Conservation (phyloP, 176 grass and related monocot genomes). For the Metroxylon sagu region DNA sequence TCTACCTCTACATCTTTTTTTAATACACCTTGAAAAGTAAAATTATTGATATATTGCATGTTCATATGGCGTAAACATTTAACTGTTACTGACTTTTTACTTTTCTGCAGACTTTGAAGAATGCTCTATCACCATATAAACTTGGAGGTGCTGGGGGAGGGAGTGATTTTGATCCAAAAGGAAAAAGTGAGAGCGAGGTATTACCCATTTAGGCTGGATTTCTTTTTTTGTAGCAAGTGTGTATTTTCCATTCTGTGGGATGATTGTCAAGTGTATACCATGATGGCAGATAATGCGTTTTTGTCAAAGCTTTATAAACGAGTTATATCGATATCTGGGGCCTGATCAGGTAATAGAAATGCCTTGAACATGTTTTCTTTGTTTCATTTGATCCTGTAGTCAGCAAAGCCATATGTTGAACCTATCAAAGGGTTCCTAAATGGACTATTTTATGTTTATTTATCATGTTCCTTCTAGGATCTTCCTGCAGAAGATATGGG, state of each 20-base stretch:
- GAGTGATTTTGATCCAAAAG: conserved; percentile 99
- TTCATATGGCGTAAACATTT: not conserved
- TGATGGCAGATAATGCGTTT: conserved; percentile 90
- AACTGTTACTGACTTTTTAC: conserved; percentile 9
- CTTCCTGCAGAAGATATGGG: conserved; percentile 91
- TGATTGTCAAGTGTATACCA: conserved; percentile 23
- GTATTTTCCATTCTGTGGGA: not conserved
- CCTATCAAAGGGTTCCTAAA: conserved; percentile 1
- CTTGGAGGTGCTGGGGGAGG: conserved; percentile 94
- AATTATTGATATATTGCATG: conserved; percentile 5
- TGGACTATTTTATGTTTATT: conserved; percentile 2
- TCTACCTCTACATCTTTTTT: too few relatives aligned
- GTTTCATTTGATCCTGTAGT: conserved; percentile 1
- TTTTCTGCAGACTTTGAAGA: conserved; percentile 70
- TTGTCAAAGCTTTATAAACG: conserved; percentile 99
- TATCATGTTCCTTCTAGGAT: conserved; percentile 43
- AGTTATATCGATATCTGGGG: conserved; percentile 88
- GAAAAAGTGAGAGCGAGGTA: conserved; percentile 95
- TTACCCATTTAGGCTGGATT: conserved; percentile 1
- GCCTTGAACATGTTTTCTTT: not conserved
- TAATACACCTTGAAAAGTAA: too few relatives aligned
- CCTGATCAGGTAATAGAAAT: conserved; percentile 73
- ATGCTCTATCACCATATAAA: conserved; percentile 93
- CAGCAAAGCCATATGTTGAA: conserved; percentile 13
- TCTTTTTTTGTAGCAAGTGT: conserved; percentile 3